Evolutionary conservation across 2,329 filamentous ascomycete genomes (phyloP).

Genomic region (Pseudocercospora cruenta): DNA sequence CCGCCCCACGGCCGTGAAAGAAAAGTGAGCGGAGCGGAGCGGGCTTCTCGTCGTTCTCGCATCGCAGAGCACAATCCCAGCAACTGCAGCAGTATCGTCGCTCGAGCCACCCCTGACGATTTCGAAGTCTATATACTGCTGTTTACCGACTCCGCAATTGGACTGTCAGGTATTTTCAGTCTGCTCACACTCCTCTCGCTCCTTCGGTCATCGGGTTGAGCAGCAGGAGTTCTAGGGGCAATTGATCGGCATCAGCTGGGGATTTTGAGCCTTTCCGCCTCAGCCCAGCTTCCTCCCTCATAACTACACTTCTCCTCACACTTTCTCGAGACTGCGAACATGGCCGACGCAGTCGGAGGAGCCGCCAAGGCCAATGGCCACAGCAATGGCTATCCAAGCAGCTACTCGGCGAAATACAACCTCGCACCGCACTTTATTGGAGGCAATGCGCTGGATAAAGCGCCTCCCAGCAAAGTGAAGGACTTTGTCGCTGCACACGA

Average conservation of each 20-base stretch:
- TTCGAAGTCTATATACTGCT: background rate
- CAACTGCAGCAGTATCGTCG: background rate
- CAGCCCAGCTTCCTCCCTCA: background rate
- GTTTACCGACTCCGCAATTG: background rate
- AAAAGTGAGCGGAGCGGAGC: background rate
- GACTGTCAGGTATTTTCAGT: background rate
- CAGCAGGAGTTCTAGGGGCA: background rate
- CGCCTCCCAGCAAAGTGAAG: constrained; percentile 84
- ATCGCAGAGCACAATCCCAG: background rate
- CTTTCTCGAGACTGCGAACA: constrained; percentile 33
- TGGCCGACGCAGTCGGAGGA: constrained; percentile 47
- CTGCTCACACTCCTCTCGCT: background rate
- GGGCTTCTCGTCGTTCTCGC: constrained; percentile 4
- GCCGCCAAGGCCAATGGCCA: constrained; percentile 40
- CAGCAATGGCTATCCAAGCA: constrained; percentile 60
- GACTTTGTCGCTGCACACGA: constrained; percentile 90
- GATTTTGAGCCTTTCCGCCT: background rate
- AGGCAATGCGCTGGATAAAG: constrained; percentile 83
- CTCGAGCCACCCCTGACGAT: constrained; percentile 2
- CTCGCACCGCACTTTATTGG: constrained; percentile 94
- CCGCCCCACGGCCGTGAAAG: background rate
- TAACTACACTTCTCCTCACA: constrained; percentile 9
- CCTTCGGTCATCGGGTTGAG: background rate
- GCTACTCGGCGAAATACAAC: constrained; percentile 79
- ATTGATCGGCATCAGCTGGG: constrained; percentile 2